Evolutionary conservation across 306 rosid species (phyloP).

Genomic region (Acmispon strigosus): DNA sequence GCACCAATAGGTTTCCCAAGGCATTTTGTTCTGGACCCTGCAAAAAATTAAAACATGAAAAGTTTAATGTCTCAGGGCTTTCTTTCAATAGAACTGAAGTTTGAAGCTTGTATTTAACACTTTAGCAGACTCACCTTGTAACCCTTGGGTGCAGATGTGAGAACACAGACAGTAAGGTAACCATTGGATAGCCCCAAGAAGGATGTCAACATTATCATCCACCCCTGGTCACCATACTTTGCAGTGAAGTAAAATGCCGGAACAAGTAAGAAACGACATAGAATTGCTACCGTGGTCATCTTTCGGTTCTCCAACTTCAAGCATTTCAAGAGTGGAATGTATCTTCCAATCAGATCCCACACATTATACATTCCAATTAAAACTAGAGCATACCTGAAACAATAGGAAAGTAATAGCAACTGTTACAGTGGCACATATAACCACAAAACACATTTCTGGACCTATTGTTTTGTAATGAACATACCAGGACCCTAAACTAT

Average conservation of each 20-base stretch:
- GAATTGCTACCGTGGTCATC: conserved; percentile 30
- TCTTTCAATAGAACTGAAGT: not conserved
- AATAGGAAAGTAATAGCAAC: not conserved
- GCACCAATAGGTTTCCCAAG: conserved; percentile 71
- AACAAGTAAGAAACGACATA: conserved; percentile 65
- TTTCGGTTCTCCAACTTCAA: conserved; percentile 62
- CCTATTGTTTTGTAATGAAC: not conserved
- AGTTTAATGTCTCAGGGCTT: not conserved
- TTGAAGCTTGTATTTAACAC: not conserved
- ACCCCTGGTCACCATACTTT: conserved; percentile 76
- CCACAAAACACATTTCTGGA: not conserved
- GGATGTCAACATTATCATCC: conserved; percentile 85
- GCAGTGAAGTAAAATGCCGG: conserved; percentile 88
- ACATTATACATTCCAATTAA: conserved; percentile 74
- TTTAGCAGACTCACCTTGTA: conserved; percentile 59
- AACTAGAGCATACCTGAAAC: conserved; percentile 75
- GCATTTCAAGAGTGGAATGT: conserved; percentile 49
- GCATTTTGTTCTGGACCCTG: conserved; percentile 99
- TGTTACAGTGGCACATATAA: not conserved
- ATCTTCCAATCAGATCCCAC: conserved; percentile 76
- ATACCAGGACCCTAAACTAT: conserved; percentile 79
- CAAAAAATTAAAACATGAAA: not conserved
- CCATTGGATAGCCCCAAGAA: conserved; percentile 84
- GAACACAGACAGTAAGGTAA: conserved; percentile 77
- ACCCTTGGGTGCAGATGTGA: conserved; percentile 89